These are phyloP conservation scores for Claviceps purpurea DNA, from an alignment of 2,329 filamentous ascomycete genomes.

Conservation along the genomic window DNA sequence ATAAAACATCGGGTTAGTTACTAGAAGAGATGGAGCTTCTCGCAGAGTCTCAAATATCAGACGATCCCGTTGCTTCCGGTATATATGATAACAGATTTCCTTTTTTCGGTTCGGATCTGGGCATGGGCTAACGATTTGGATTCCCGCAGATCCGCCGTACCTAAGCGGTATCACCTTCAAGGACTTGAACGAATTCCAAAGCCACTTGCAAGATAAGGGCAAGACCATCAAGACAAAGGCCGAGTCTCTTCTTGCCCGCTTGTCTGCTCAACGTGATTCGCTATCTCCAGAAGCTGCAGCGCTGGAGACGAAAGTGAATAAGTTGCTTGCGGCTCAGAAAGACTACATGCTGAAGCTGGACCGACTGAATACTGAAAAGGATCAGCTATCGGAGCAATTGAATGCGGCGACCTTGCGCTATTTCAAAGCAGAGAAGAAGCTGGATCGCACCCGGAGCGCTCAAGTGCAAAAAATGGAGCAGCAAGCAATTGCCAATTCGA, in stretches of 20 bases:
- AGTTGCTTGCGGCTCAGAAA: constrained; percentile 70
- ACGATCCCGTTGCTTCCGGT: constrained; percentile 13
- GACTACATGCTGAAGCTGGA: constrained; percentile 65
- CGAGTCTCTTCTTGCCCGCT: constrained; percentile 49
- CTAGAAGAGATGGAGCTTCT: constrained; percentile 51
- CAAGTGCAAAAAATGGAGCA: constrained; percentile 88
- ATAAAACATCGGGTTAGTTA: constrained; percentile 27
- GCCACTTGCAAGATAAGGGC: constrained; percentile 64
- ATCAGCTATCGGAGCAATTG: constrained; percentile 71
- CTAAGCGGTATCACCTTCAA: constrained; percentile 48
- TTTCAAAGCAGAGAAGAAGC: constrained; percentile 87
- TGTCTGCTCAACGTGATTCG: constrained; percentile 37
- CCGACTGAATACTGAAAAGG: constrained; percentile 62
- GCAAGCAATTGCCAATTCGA: constrained; percentile 62
- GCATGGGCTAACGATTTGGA: constrained; percentile 11
- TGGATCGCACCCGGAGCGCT: constrained; percentile 77
- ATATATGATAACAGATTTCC: constrained; percentile 1
- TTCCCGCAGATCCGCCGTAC: constrained; percentile 35
- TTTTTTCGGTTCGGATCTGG: not conserved
- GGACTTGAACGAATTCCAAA: constrained; percentile 59
- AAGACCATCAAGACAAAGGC: constrained; percentile 65
- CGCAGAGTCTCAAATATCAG: constrained; percentile 32
- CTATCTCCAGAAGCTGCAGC: constrained; percentile 55
- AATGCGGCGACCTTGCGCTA: constrained; percentile 83
- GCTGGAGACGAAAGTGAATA: constrained; percentile 62